Base-by-base conservation (phyloP, 2,329 filamentous ascomycete species). In the Penicillium sp. region DNA sequence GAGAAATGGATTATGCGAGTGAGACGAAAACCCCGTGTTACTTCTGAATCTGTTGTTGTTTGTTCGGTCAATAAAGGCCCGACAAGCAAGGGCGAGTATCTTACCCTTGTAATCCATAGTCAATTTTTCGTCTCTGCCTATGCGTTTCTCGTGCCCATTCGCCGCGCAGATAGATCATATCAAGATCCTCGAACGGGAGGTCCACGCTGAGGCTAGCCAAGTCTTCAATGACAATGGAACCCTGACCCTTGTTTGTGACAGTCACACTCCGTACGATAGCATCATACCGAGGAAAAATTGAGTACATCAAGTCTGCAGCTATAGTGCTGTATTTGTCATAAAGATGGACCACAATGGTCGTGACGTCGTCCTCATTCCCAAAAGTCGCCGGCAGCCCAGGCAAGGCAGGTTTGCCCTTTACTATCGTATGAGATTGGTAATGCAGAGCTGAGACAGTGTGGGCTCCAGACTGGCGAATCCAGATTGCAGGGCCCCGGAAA, bases 1-100 rank as follows among this genome's bases (percentile, higher is more conserved):
- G 22, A 89, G 78, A 75, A 89, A 89, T 0, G 87, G 86, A 65
- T 89, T 89, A 69, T 88, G 85, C 1, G 85, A 76, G 64, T 88
- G 85, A 0, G 86, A 88, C 0, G 86, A 86, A 69, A 87, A 89
- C 0, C 87, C 87, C 2, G 81, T 82, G 0, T 79, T 82, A 65
- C 86, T 88, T 19, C 84, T 83, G 70, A 89, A 89, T 30, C 45
- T 48, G 45, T 30, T 48, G 19, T 22, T 22, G 1, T 22, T 22
- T 22, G 19, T 10, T 11, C 5, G 4, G 26, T 48, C 19, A 30
- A 11, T 30, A 30, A n/a, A 30, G 10, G 14, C 13, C 7, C 4
- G 4, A 10, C 5, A 6, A n/a, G 25, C 7, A 13, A 28, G 3
- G 4, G 8, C 5, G 16, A 28, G 30, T 30, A 6, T 4, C 80